These are phyloP conservation scores for Cicer pinnatifidum DNA, from an alignment of 306 rosid species.

Conservation along the genomic window DNA sequence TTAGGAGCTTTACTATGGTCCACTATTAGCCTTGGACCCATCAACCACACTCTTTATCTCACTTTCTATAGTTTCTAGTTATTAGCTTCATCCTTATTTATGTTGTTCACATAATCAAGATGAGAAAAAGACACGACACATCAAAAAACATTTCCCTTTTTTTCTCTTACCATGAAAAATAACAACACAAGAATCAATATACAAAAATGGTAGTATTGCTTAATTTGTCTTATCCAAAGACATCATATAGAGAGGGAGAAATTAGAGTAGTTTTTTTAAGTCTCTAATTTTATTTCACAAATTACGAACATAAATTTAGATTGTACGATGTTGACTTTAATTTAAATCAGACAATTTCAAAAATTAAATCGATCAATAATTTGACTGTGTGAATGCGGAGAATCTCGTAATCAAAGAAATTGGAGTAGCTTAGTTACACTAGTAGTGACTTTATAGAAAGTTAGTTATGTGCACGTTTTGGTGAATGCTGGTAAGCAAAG, in stretches of 20 bases:
- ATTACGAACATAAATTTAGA: too few relatives aligned
- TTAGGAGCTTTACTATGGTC: slow-evolving; percentile 47
- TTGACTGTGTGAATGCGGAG: too few relatives aligned
- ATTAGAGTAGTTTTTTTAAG: too few relatives aligned
- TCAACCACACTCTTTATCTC: slow-evolving; percentile 41
- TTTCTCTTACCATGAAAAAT: slow-evolving; percentile 43
- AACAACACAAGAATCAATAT: slow-evolving; percentile 3
- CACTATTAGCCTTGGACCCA: slow-evolving; percentile 46
- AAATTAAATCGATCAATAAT: too few relatives aligned
- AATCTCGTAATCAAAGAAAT: rapidly evolving
- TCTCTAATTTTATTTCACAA: too few relatives aligned
- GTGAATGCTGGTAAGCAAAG: slow-evolving; percentile 57
- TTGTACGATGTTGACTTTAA: too few relatives aligned
- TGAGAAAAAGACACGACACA: slow-evolving; percentile 43
- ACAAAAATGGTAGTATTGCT: slow-evolving; percentile 1
- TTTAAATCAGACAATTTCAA: too few relatives aligned
- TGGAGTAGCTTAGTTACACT: too few relatives aligned
- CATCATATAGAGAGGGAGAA: too few relatives aligned
- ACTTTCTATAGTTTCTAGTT: slow-evolving; percentile 36
- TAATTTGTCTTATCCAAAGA: not conserved
- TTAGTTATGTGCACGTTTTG: slow-evolving; percentile 77
- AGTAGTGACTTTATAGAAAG: slow-evolving; percentile 39
- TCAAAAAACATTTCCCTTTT: slow-evolving; percentile 25
- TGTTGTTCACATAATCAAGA: slow-evolving; percentile 45
- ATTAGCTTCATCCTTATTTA: slow-evolving; percentile 44